phyloP scores from a whole-genome alignment of 1,139 yeast genomes.

The Pichia sp. region DNA sequence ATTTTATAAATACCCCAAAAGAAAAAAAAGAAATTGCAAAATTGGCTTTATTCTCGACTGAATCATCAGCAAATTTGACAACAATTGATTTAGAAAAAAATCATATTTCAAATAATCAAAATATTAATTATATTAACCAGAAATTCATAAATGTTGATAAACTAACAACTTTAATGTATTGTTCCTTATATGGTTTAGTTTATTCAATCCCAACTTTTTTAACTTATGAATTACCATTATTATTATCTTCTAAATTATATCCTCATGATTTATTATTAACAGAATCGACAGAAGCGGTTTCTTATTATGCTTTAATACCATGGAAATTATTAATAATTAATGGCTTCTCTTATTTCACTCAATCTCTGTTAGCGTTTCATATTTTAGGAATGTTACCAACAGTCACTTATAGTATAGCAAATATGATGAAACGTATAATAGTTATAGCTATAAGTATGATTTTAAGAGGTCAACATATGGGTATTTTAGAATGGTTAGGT shows the following conservation, averaged over 20 bases:
- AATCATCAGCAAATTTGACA: not conserved
- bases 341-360: conserved; percentile 76
- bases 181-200: conserved; percentile 71
- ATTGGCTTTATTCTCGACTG: conserved; percentile 10
- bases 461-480: conserved; percentile 58
- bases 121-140: not conserved
- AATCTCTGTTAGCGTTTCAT: conserved; percentile 83
- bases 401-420: conserved; percentile 86
- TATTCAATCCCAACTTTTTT: conserved; percentile 76
- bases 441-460: conserved; percentile 78
- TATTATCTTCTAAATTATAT: conserved; percentile 15
- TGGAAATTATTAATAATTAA: conserved; percentile 37
- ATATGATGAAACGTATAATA: conserved; percentile 78
- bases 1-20: not conserved
- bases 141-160: conserved; percentile 42
- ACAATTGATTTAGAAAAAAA: conserved; percentile 11
- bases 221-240: conserved; percentile 46
- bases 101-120: not conserved
- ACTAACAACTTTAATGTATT: conserved; percentile 72
- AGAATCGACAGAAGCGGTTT: conserved; percentile 9
- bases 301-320: conserved; percentile 25
- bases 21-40: conserved; percentile 11
- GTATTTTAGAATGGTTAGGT: conserved; percentile 54
- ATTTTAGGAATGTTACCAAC: conserved; percentile 79
- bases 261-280: conserved; percentile 19